phyloP scores from a whole-genome alignment of 345 rosid species.

The Euclidium syriacum region DNA sequence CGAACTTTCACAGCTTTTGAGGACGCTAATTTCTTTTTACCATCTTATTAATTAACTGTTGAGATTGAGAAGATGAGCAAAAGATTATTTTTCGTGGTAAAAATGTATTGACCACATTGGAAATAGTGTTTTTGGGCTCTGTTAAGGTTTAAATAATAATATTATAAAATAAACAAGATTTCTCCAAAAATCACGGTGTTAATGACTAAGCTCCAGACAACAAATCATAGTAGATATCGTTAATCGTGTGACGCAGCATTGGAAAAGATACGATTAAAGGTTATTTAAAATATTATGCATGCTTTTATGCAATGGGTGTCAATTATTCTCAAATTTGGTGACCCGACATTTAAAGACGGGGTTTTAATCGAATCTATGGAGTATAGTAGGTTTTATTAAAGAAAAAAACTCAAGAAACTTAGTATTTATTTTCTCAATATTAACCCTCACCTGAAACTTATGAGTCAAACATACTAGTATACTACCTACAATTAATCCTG shows the following conservation, averaged over 20 bases:
- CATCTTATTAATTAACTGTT: neutral
- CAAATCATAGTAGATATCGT: constrained; percentile 29
- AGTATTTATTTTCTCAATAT: too few relatives aligned
- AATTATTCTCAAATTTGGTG: constrained; percentile 11
- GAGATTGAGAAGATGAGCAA: neutral
- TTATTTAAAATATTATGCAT: neutral
- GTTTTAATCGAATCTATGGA: too few relatives aligned
- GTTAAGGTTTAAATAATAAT: neutral
- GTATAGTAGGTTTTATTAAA: too few relatives aligned
- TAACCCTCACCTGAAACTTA: too few relatives aligned
- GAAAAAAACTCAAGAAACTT: too few relatives aligned
- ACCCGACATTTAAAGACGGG: too few relatives aligned
- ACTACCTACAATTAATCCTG: too few relatives aligned
- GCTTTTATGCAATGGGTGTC: constrained; percentile 15
- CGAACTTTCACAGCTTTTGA: constrained; percentile 28
- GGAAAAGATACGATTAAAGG: constrained; percentile 7
- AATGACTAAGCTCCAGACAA: constrained; percentile 22
- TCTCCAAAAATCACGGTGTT: constrained; percentile 29
- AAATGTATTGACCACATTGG: constrained; percentile 30
- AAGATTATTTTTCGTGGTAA: neutral
- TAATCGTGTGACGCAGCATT: constrained; percentile 16
- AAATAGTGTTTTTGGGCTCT: constrained; percentile 6
- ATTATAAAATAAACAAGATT: neutral
- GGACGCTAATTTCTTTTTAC: neutral
- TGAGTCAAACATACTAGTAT: too few relatives aligned